These are phyloP conservation scores for Anthoceros angustus DNA, from an alignment of 225 moss, liverwort and hornwort genomes.

Conservation along the genomic window DNA sequence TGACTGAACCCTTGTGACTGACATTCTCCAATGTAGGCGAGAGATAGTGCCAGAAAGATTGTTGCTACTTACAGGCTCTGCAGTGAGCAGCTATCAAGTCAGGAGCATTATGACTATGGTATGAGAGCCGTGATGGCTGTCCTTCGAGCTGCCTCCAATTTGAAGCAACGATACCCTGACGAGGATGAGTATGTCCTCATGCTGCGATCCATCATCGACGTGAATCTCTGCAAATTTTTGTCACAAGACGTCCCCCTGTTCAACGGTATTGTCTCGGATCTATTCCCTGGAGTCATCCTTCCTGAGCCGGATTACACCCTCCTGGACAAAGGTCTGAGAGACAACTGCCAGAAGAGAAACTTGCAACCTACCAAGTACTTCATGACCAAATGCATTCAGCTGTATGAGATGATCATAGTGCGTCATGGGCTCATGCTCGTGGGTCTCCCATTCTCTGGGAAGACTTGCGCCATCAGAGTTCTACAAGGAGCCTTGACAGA, in stretches of 20 bases:
- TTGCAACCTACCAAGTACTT: slow-evolving; percentile 67
- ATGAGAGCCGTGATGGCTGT: slow-evolving; percentile 89
- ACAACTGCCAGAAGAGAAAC: slow-evolving; percentile 55
- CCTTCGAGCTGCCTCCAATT: slow-evolving; percentile 59
- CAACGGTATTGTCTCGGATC: slow-evolving; percentile 70
- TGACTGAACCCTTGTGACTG: neutral
- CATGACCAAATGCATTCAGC: slow-evolving; percentile 58
- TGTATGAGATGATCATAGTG: slow-evolving; percentile 86
- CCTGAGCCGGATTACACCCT: slow-evolving; percentile 59
- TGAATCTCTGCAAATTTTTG: slow-evolving; percentile 72
- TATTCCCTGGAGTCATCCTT: slow-evolving; percentile 60
- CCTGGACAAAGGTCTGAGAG: slow-evolving; percentile 47
- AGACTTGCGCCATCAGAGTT: slow-evolving; percentile 57
- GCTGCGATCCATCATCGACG: slow-evolving; percentile 74
- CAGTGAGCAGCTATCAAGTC: slow-evolving; percentile 79
- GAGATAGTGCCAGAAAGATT: slow-evolving; percentile 75
- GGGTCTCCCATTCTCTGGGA: slow-evolving; percentile 64
- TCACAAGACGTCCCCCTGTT: slow-evolving; percentile 84
- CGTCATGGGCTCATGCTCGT: slow-evolving; percentile 85
- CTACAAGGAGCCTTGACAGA: slow-evolving; percentile 63
- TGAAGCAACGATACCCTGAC: slow-evolving; percentile 64
- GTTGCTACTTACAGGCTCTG: slow-evolving; percentile 80
- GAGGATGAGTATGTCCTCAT: slow-evolving; percentile 83
- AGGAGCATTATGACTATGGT: slow-evolving; percentile 94
- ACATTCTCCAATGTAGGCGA: slow-evolving; percentile 27